Evolutionary conservation across 352 stramenopile species (phyloP).

Genomic region (Phytophthora tentaculata): DNA sequence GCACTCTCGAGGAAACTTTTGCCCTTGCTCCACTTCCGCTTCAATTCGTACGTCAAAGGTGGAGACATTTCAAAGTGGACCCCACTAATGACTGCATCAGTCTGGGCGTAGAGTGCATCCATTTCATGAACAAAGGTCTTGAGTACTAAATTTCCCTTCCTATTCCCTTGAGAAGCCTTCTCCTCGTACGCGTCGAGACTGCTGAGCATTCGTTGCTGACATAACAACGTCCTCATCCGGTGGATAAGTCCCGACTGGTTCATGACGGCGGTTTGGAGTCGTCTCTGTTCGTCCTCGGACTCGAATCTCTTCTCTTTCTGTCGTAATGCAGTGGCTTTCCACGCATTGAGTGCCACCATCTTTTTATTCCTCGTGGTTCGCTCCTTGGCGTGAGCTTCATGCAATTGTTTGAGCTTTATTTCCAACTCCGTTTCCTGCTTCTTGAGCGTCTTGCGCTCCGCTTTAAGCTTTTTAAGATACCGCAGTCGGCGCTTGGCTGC

Average conservation of each 20-base stretch:
- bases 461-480: slow-evolving; percentile 31
- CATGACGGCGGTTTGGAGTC: slow-evolving; percentile 19
- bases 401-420: slow-evolving; percentile 16
- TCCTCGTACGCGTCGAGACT: slow-evolving; percentile 8
- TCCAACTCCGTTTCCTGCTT: slow-evolving; percentile 29
- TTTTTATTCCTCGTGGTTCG: slow-evolving; percentile 20
- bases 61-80: slow-evolving; percentile 21
- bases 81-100: slow-evolving; percentile 18
- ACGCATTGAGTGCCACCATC: slow-evolving; percentile 20
- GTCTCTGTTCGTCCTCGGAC: slow-evolving; percentile 24
- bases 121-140: slow-evolving; percentile 36
- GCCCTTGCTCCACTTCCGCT: slow-evolving; percentile 20
- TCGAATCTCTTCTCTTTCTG: slow-evolving; percentile 32
- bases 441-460: slow-evolving; percentile 22
- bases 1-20: slow-evolving; percentile 31
- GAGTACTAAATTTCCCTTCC: slow-evolving; percentile 15
- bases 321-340: slow-evolving; percentile 20
- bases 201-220: slow-evolving; percentile 14
- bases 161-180: neutral
- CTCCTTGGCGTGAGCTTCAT: slow-evolving; percentile 4
- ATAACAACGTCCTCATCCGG: slow-evolving; percentile 17
- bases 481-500: slow-evolving; percentile 23
- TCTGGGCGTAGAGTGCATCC: slow-evolving; percentile 32
- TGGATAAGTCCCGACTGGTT: slow-evolving; percentile 28
- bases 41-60: slow-evolving; percentile 28